Conservation (phyloP, 345 rosid species). For the Eutrema japonicum region DNA sequence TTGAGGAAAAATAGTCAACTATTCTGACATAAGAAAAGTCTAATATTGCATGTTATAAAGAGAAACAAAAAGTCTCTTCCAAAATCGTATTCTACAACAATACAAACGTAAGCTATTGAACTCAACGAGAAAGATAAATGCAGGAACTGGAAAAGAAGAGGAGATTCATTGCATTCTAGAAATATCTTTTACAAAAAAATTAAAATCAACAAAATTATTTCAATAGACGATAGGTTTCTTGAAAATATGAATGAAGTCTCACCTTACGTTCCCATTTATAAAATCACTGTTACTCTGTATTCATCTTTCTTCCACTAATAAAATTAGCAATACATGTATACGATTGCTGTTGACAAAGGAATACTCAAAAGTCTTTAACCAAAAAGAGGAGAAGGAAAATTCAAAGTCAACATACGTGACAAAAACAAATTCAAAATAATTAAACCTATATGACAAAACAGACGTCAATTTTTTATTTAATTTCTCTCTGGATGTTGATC, state of each 20-base stretch:
- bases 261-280: not conserved
- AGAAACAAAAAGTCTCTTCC: not conserved
- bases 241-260: not conserved
- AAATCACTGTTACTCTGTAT: not conserved
- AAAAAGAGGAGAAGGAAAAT: not conserved
- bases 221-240: slow-evolving; percentile 1
- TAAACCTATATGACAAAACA: slow-evolving; percentile 8
- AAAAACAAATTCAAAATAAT: slow-evolving; percentile 21
- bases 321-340: not conserved
- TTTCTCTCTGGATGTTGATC: not conserved
- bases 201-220: not conserved
- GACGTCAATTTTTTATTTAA: not conserved
- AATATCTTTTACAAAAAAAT: not conserved
- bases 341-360: slow-evolving; percentile 2
- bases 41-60: not conserved
- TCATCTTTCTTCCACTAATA: not conserved
- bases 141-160: not conserved
- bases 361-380: slow-evolving; percentile 17
- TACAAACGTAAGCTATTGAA: not conserved
- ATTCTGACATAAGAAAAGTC: not conserved
- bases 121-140: not conserved
- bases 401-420: not conserved
- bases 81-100: not conserved
- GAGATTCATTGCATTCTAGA: not conserved
- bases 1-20: no score